phyloP scores from a whole-genome alignment of 768 basidiomycete genomes.

The Psilocybe cyanescens region DNA sequence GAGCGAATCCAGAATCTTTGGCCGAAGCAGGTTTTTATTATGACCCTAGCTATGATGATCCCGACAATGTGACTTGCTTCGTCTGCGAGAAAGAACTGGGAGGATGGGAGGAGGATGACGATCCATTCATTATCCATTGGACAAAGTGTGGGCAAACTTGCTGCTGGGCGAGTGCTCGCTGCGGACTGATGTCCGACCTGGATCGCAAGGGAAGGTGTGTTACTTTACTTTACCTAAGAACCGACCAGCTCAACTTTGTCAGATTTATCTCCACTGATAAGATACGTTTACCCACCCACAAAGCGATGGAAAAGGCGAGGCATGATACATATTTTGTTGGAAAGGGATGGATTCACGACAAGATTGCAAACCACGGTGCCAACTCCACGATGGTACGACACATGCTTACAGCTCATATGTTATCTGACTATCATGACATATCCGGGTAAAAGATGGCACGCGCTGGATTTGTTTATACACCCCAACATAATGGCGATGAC shows the following conservation, averaged over 20 bases:
- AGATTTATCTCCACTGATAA: slow-evolving; percentile 67
- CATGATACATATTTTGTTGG: slow-evolving; percentile 63
- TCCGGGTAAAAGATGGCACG: slow-evolving; percentile 69
- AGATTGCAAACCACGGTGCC: slow-evolving; percentile 63
- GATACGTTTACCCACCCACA: slow-evolving; percentile 65
- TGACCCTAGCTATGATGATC: slow-evolving; percentile 65
- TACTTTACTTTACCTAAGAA: background rate
- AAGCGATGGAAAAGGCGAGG: slow-evolving; percentile 74
- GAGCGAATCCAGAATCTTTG: slow-evolving; percentile 73
- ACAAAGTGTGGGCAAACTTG: slow-evolving; percentile 66
- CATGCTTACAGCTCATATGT: background rate
- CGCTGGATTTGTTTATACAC: slow-evolving; percentile 86
- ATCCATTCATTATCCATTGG: slow-evolving; percentile 86
- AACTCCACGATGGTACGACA: slow-evolving; percentile 64
- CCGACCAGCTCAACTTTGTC: slow-evolving; percentile 3
- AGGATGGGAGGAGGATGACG: slow-evolving; percentile 85
- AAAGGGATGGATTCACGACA: slow-evolving; percentile 73
- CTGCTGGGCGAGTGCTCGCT: slow-evolving; percentile 83
- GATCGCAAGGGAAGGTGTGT: slow-evolving; percentile 61
- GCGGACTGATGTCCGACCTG: slow-evolving; percentile 64
- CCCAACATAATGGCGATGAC: slow-evolving; percentile 72
- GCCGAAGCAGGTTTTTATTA: slow-evolving; percentile 93
- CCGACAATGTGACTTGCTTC: slow-evolving; percentile 83
- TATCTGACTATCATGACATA: background rate
- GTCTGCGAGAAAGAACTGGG: slow-evolving; percentile 81